Evolutionary conservation across 208 protist species (phyloP), one percentile per base, ranked within the genome.

Genomic region (Lotmaria passim): DNA sequence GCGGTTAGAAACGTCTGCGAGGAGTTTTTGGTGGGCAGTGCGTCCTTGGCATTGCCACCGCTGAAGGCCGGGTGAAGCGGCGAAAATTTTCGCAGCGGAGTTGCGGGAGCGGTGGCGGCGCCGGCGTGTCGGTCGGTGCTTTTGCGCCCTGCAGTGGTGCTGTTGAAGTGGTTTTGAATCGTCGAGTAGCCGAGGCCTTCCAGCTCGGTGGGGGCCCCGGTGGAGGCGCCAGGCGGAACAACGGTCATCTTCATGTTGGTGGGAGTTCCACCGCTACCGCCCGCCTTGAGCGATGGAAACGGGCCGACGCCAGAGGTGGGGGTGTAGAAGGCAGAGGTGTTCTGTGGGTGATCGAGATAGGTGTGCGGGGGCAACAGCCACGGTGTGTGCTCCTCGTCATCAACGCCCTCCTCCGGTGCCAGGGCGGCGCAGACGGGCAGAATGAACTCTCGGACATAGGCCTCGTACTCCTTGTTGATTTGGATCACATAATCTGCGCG

Each of bases 401-500:
- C 78, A 10, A 78, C 51, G 34, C 78, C 86, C 4, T 89, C 85
- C 44, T 90, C 81, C 0, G 86, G 77, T n/a, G 70, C 43, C 12
- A 80, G 82, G 11, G 60, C 53, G 3, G 79, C 75, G 64, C 90
- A 96, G 12, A 93, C 63, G 31, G 91, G 91, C 56, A 96, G 38
- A 7, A 96, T 50, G 28, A 83, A 89, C 58, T 94, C 75, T 8
- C 81, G 75, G 12, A 96, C 77, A 56, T 85, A 91, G 24, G 63
- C 68, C 52, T 90, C 86, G 63, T 89, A 93, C 62, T 96, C 86
- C 64, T 83, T 87, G 68, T 96, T 96, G 56, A 93, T 90, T 55
- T 90, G 86, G 56, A 96, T 90, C 17, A 96, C 79, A 56, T 93
- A 87, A 36, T 93, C 85, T 15, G 78, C 89, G 17, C 74, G 73